Conservation (phyloP, 371 early-diverging fungal species). For the Umbelopsis sp. region DNA sequence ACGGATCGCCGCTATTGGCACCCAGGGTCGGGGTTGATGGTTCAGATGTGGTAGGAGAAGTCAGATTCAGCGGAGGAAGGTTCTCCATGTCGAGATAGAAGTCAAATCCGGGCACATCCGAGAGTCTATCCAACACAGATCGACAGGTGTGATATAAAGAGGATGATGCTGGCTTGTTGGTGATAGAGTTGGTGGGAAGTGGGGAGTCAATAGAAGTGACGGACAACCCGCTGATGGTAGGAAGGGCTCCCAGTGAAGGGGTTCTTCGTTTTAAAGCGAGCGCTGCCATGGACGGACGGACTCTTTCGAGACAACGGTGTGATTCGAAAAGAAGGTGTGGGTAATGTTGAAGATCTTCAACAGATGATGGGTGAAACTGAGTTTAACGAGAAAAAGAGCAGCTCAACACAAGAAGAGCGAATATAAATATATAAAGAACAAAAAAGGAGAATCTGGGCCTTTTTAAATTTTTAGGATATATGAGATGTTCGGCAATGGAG, state of each 20-base stretch:
- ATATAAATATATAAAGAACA: neutral
- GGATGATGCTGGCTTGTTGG: constrained; percentile 29
- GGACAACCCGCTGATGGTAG: constrained; percentile 22
- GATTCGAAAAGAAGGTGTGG: neutral
- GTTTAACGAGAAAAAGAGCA: neutral
- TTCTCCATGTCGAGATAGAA: constrained; percentile 52
- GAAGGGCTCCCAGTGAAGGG: constrained; percentile 37
- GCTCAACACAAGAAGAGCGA: neutral
- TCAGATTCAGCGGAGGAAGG: constrained; percentile 20
- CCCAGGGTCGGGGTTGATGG: constrained; percentile 37
- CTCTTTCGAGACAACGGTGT: constrained; percentile 6
- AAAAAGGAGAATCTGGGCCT: constrained; percentile 1
- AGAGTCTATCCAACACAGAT: constrained; percentile 61
- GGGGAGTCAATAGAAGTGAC: constrained; percentile 27
- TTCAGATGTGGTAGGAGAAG: constrained; percentile 30
- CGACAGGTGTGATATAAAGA: constrained; percentile 73
- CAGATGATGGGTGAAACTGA: constrained; percentile 15
- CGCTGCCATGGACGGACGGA: constrained; percentile 30
- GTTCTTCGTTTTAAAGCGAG: constrained; percentile 42
- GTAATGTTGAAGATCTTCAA: constrained; percentile 14
- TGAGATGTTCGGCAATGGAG: neutral
- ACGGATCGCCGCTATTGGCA: constrained; percentile 67
- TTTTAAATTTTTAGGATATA: neutral
- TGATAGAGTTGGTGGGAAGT: constrained; percentile 27
- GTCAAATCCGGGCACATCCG: constrained; percentile 63